A percentile compares a stretch with the other conserved stretches of the same genome.
Evolutionary conservation across 148 eudicot genomes (phyloP).

Genomic region (Heliamphora exappendiculata): DNA sequence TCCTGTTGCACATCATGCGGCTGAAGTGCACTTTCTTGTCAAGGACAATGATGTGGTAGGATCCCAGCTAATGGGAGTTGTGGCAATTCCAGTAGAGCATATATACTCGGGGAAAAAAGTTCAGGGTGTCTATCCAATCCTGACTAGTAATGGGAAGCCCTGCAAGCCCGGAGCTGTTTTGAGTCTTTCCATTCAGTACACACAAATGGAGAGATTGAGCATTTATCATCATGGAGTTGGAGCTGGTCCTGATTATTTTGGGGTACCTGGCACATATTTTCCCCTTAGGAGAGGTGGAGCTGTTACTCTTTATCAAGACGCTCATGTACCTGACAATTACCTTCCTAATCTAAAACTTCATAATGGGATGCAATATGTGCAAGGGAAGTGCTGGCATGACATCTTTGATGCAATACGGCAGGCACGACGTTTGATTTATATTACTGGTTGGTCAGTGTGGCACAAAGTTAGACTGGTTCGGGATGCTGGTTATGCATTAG

Average conservation of each 20-base stretch:
- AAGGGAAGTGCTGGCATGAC: conserved; percentile 90
- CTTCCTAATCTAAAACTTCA: conserved; percentile 62
- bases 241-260: conserved; percentile 71
- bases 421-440: conserved; percentile 70
- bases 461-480: conserved; percentile 72
- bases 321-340: conserved; percentile 75
- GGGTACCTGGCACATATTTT: conserved; percentile 78
- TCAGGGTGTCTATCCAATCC: conserved; percentile 61
- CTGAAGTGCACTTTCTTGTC: conserved; percentile 72
- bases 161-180: conserved; percentile 84
- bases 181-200: conserved; percentile 58
- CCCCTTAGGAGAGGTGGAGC: conserved; percentile 87
- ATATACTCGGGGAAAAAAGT: conserved; percentile 45
- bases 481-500: conserved; percentile 36
- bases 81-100: conserved; percentile 62
- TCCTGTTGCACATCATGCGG: conserved; percentile 82
- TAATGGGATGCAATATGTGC: conserved; percentile 48
- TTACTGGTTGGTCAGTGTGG: conserved; percentile 98
- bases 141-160: conserved; percentile 54
- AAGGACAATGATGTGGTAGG: conserved; percentile 95
- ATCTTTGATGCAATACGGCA: conserved; percentile 74
- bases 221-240: conserved; percentile 76
- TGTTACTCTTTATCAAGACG: conserved; percentile 89
- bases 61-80: conserved; percentile 76
- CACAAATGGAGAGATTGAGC: conserved; percentile 55